Base-by-base conservation (phyloP, 352 stramenopile species). In the Globisporangium nagaii region DNA sequence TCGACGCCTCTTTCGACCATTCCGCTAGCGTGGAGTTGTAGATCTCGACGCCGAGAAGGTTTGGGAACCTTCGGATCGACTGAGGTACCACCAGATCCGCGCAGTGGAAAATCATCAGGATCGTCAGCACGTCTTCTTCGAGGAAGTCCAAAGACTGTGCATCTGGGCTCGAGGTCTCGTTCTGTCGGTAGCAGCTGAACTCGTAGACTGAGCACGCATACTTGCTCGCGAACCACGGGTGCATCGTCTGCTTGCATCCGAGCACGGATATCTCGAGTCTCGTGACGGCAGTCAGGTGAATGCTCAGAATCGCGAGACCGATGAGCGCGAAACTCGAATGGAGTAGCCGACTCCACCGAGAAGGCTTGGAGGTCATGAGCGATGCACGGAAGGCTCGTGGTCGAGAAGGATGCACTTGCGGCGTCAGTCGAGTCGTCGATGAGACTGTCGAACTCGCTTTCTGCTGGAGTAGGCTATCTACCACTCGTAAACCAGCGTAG, bases 221-320 rank as follows among this genome's bases (percentile, higher is more conserved):
- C 19, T 75, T 68, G 24, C 53, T 54, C 17, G 58, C 57, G 25
- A 84, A 66, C 73, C 70, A 84, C 20, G 68, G 66, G 11, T 63
- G 60, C 35, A 78, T 68, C 3, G 24, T 41, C 27, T 76, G 61
- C 4, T 61, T 31, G 41, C 73, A 84, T 41, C 42, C 43, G 17
- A 22, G 31, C n/a, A 32, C 24, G 20, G 22, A n/a, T 15, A 47
- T 15, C 1, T 4, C 41, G 24, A 28, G 19, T 28, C n/a, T 47
- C 15, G 27, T 22, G 13, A 32, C 41, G 41, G 41, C 41, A 32
- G 41, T 4, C 10, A 47, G 15, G 6, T 47, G 41, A 13, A 22
- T n/a, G 22, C 24, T 32, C 22, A 47, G 13, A 8, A 47, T 32
- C 15, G 13, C 17, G 22, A 47, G 24, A 0, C 41, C 41, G 17